These are phyloP conservation scores for Cyathus striatus DNA, from an alignment of 768 basidiomycete species.

Conservation along the genomic window DNA sequence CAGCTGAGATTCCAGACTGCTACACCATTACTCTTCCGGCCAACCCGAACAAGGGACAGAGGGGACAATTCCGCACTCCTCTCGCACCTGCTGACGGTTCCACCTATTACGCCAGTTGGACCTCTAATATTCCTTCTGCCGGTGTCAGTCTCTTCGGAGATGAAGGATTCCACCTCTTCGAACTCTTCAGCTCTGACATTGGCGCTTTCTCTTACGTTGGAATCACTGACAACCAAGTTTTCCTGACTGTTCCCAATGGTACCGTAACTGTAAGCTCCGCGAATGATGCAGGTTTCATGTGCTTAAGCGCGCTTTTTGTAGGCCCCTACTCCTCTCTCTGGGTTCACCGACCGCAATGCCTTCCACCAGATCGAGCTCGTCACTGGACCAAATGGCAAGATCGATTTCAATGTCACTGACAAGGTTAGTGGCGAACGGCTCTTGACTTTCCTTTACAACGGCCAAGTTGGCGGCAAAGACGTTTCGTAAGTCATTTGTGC, in stretches of 20 bases:
- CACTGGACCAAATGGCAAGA: not conserved
- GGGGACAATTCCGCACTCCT: not conserved
- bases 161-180: not conserved
- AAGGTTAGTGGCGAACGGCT: not conserved
- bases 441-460: not conserved
- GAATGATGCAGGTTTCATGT: no score
- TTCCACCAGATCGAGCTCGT: not conserved
- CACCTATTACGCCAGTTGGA: not conserved
- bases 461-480: not conserved
- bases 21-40: not conserved
- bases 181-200: not conserved
- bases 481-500: not conserved
- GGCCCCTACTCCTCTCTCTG: not conserved
- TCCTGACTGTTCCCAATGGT: not conserved
- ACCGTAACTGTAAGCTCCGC: not conserved
- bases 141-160: not conserved
- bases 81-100: not conserved
- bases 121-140: not conserved
- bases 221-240: not conserved
- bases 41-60: not conserved
- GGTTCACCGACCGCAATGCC: not conserved
- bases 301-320: no score
- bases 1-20: not conserved
- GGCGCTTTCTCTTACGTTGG: not conserved
- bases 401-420: not conserved